These are phyloP conservation scores for Trypanosoma cruzi DNA, from an alignment of 208 protist species.

Conservation along the genomic window DNA sequence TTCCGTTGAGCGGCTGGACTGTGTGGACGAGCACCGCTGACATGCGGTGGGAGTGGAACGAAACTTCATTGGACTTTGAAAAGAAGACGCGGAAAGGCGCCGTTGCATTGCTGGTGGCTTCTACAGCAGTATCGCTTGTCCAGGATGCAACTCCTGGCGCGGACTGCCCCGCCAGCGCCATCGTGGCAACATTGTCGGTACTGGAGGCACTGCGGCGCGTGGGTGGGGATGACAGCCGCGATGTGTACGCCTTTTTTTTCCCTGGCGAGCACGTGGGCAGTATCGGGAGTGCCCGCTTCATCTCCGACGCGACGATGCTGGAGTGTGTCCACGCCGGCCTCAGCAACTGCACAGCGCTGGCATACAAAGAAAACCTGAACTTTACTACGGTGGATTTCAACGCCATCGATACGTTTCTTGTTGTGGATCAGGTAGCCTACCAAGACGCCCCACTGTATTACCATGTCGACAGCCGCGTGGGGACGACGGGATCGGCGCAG, in stretches of 20 bases:
- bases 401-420: constrained; percentile 31
- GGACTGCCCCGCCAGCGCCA: constrained; percentile 30
- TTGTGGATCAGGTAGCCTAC: constrained; percentile 39
- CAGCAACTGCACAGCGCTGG: constrained; percentile 23
- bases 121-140: constrained; percentile 20
- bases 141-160: constrained; percentile 22
- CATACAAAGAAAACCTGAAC: constrained; percentile 38
- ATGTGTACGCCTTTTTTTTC: constrained; percentile 42
- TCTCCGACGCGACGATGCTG: constrained; percentile 28
- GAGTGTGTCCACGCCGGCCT: constrained; percentile 7
- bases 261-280: constrained; percentile 34
- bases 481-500: neutral
- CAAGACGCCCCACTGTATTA: constrained; percentile 27
- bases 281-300: constrained; percentile 35
- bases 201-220: constrained; percentile 28
- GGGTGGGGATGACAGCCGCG: neutral
- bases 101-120: constrained; percentile 29
- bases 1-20: constrained; percentile 33
- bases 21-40: constrained; percentile 30
- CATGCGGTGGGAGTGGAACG: constrained; percentile 31
- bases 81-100: constrained; percentile 28
- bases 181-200: constrained; percentile 29
- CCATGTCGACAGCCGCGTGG: constrained; percentile 42
- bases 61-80: constrained; percentile 13
- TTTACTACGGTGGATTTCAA: constrained; percentile 41